Evolutionary conservation across 2,329 filamentous ascomycete species (phyloP), one percentile per base, ranked within the genome.

Genomic region (Fusarium udum): DNA sequence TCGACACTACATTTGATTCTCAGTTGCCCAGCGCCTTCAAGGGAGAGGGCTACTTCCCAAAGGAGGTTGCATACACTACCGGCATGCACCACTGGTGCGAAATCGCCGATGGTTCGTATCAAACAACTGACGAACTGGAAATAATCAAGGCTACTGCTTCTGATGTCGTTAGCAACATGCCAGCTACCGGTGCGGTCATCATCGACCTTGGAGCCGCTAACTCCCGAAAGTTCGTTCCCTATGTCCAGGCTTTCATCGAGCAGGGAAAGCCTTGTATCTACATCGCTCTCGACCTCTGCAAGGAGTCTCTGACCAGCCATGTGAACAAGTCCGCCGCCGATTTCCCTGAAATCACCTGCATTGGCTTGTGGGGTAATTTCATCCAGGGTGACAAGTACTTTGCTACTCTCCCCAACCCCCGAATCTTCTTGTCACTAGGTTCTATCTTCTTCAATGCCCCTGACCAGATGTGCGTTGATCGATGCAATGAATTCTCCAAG

Each of bases 321-420:
- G n/a, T 78, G 37, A 16, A 49, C 18, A 63, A 57, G 9, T 64
- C 69, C 2, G 69, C 76, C 11, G n/a, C 49, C 0, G 36, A 12
- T 1, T 78, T 75, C 20, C 73, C 74, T 0, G 4, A n/a, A 1
- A 26, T 78, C 13, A 18, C 49, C 1, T 70, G 49, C 10, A 34
- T 71, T 31, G 77, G 73, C 0, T 56, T 78, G 3, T 77, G 71
- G 74, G 77, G 77, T 0, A 68, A 55, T 18, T 77, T 78, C n/a
- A 39, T 74, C 3, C 48, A 78, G 8, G 75, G 71, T 1, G 72
- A 78, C 16, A 22, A 7, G 1, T 76, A 36, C 55, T 78, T 71
- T 16, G 0, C 42, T 4, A 28, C 53, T 10, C 73, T 77, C 7
- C 36, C 56, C 1, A 16, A 40, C 0, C 39, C 62, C 3, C 61